These are phyloP conservation scores for Cladosporium austrohemisphaericum DNA, from an alignment of 2,329 filamentous ascomycete species.

Conservation along the genomic window DNA sequence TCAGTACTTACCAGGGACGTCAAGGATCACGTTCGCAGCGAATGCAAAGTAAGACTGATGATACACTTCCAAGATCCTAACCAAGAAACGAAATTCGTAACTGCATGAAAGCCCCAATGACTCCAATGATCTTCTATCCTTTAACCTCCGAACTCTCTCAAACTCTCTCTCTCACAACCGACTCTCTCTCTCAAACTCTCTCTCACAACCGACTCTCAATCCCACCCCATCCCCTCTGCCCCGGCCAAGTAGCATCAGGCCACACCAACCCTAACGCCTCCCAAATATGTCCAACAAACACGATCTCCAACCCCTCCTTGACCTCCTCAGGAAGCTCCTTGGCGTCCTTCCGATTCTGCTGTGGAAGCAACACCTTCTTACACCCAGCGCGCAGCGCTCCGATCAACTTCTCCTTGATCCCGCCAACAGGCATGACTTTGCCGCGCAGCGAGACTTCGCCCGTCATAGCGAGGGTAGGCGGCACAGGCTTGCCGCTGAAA, in stretches of 20 bases:
- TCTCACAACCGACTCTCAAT: slow-evolving; percentile 74
- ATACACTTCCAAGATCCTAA: no score
- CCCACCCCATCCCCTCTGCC: slow-evolving; percentile 63
- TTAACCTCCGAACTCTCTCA: no score
- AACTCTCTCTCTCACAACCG: no score
- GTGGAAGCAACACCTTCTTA: slow-evolving; percentile 85
- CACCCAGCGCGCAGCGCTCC: slow-evolving; percentile 89
- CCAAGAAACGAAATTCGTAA: no score
- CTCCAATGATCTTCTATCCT: no score
- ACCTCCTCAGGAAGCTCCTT: slow-evolving; percentile 90
- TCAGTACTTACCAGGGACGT: no score
- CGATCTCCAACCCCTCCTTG: slow-evolving; percentile 77
- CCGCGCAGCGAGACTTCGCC: slow-evolving; percentile 76
- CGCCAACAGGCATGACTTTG: slow-evolving; percentile 87
- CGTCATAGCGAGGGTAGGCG: slow-evolving; percentile 94
- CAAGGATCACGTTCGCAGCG: no score
- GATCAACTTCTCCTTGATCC: slow-evolving; percentile 98
- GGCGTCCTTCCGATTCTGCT: slow-evolving; percentile 86
- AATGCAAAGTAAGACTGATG: no score
- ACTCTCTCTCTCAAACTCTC: no score
- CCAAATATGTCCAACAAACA: slow-evolving; percentile 89
- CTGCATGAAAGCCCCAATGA: no score
- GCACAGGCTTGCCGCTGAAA: slow-evolving; percentile 80
- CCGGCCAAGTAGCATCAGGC: slow-evolving; percentile 84
- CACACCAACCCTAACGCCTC: slow-evolving; percentile 87